Evolutionary conservation across 2,329 filamentous ascomycete species (phyloP).

Genomic region (Neocucurbitaria cava): DNA sequence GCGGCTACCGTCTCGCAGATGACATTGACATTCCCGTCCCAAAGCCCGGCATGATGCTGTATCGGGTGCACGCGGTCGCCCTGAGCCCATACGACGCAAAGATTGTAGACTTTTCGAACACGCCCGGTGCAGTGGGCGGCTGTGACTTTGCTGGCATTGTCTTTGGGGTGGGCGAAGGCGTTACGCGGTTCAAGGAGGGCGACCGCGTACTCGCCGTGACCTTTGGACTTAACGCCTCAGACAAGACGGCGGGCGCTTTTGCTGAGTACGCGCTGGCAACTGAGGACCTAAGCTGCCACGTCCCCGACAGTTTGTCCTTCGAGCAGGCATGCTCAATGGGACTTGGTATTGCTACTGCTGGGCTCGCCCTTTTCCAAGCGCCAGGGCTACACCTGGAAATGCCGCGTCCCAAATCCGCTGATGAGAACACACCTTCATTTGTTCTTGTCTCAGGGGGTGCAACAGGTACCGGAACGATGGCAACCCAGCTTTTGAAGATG

Average conservation of each 20-base stretch:
- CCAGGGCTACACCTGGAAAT: too few species aligned
- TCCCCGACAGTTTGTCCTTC: conserved; percentile 33
- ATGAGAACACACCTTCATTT: too few species aligned
- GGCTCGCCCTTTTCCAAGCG: too few species aligned
- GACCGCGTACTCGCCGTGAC: conserved; percentile 50
- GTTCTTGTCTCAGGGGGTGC: too few species aligned
- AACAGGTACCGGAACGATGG: too few species aligned
- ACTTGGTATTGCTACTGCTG: too few species aligned
- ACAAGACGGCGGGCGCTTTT: conserved; percentile 36
- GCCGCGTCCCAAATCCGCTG: too few species aligned
- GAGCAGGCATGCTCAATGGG: conserved; percentile 10
- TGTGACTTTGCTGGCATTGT: conserved; percentile 61
- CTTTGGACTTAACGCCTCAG: conserved; percentile 3
- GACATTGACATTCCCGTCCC: conserved; percentile 4
- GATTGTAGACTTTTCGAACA: conserved; percentile 7
- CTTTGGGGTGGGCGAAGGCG: conserved; percentile 55
- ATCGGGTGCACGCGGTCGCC: conserved; percentile 8
- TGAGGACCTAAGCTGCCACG: conserved; percentile 24
- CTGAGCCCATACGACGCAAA: conserved; percentile 10
- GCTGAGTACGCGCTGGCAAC: conserved; percentile 33
- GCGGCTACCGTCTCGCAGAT: conserved; percentile 4
- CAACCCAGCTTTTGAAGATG: too few species aligned
- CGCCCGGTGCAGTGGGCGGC: conserved; percentile 54
- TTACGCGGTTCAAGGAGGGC: conserved; percentile 55
- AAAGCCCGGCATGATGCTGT: conserved; percentile 11